Evolutionary conservation across 305 asterid species (phyloP), one percentile per base, ranked within the genome.

Genomic region (Fraxinus ornus): DNA sequence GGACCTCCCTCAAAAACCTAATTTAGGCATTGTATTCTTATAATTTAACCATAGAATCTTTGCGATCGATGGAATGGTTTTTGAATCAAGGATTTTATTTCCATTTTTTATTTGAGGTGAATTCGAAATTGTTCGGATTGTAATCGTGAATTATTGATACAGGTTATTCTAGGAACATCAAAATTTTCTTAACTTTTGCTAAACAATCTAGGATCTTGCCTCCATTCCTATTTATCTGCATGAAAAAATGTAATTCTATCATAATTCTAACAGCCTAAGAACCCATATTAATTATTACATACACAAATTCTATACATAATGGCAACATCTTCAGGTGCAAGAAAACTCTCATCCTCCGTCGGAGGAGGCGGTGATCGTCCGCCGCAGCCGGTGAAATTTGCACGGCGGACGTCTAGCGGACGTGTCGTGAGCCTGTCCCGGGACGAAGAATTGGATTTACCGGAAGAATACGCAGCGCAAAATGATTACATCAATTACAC

Each of bases 371-470:
- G 83, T 62, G 83, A 76, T 35, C 85, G 81, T 3, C 92, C 88
- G 10, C 88, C 92, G 2, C 89, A 86, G 75, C 82, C 91, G 0
- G 92, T 93, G 33, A 94, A 94, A 77, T 93, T 93, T 79, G 89
- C 97, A 19, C 92, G 94, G 36, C 87, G 97, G 68, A 93, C 98
- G 7, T 86, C 90, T 30, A 92, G 97, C 74, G 97, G 97, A 5
- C 94, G 97, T 1, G 88, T 94, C 4, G 90, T 87, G 26, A 94
- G 97, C 87, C 88, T 94, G 35, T 85, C 95, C 2, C 91, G 91
- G 0, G 96, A 94, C 5, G 97, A 91, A 0, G 98, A 93, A 3
- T n/a, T 86, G 32, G 95, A 95, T 35, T 12, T 80, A 52, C 85
- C 92, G 0, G 94, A 86, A 2, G 95, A 92, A 7, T 87, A 75